Base-by-base conservation (phyloP, 2,329 filamentous ascomycete species). In the Fonsecaea nubica region DNA sequence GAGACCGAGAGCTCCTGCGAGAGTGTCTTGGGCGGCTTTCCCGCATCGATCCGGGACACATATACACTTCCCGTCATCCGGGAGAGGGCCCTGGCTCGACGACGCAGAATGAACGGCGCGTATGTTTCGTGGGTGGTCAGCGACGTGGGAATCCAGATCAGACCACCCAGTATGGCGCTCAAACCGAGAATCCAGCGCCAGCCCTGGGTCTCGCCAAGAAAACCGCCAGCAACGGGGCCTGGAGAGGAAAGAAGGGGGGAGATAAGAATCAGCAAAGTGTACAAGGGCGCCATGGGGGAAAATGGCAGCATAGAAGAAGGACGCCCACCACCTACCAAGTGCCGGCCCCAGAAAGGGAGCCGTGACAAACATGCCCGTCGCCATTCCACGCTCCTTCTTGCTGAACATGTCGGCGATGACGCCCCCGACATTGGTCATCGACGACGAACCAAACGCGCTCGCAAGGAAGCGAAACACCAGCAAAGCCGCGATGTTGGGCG, bases 161-260 rank as follows among this genome's bases (percentile, higher is more conserved):
- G 76, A 13, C 86, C 87, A 1, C 86, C 87, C 75, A 90, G 88
- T 67, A 87, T 85, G 62, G 85, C 83, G 73, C 87, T 83, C 58
- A 90, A 77, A 1, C 87, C 87, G 74, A 86, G 80, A 36, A 91
- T 85, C 90, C 89, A 91, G 72, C 87, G 81, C 90, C 89, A 91
- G n/a, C 88, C 88, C 32, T 48, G 25, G 30, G 57, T 57, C 32
- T 52, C 53, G 18, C 40, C 62, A 32, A 68, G 54, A 54, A 68
- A 68, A 33, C 63, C 83, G 13, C 84, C 85, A 4, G 82, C 80
- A 58, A 87, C 83, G 0, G 86, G 85, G 2, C 86, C 87, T 61
- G 30, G 18, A 62, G 57, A 58, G 62, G 62, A 35, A 42, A 58
- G 62, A 58, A 56, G 62, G 54, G 42, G 42, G 54, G 53, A 35